Evolutionary conservation across 2,329 filamentous ascomycete species (phyloP), one percentile per base, ranked within the genome.

Genomic region (Colletotrichum limetticola): DNA sequence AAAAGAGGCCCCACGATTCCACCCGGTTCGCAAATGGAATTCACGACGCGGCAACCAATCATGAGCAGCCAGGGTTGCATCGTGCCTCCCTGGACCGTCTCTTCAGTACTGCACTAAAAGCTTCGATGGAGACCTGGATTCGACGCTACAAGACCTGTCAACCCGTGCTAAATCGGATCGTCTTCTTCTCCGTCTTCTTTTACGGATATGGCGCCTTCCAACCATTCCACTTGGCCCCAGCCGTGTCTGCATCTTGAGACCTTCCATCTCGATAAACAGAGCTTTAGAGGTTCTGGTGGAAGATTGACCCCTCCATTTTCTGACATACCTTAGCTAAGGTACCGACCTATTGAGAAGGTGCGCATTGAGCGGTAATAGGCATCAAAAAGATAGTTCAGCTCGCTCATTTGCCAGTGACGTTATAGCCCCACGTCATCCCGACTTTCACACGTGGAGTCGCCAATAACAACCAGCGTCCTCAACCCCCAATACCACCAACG

Each of bases 391-490:
- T 49, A 49, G 42, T 49, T 49, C 42, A n/a, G 42, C 56, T 53
- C 26, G 57, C 49, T 69, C 69, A 69, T 72, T 72, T 68, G 69
- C 59, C 64, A 69, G 69, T 64, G 66, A 72, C 66, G 59, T 55
- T 64, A 22, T 30, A 52, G 66, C 53, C 59, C 59, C 55, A 64
- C 69, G 69, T 69, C 66, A 69, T 69, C 69, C 69, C 66, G 66
- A 72, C 59, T 68, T 49, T 72, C 69, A 69, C 69, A 72, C 69
- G 69, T 69, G 69, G 69, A 62, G 69, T 68, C 32, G 59, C 59
- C 61, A 60, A 53, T 63, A 14, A 32, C 28, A 42, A 16, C 37
- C 14, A 30, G 24, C 52, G 22, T 16, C 60, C 28, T 19, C 32
- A 42, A 42, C 37, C 24, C 26, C 12, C 19, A 24, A 22, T 32